Evolutionary conservation across 768 basidiomycete genomes (phyloP).

Genomic region (Suillus subalutaceus): DNA sequence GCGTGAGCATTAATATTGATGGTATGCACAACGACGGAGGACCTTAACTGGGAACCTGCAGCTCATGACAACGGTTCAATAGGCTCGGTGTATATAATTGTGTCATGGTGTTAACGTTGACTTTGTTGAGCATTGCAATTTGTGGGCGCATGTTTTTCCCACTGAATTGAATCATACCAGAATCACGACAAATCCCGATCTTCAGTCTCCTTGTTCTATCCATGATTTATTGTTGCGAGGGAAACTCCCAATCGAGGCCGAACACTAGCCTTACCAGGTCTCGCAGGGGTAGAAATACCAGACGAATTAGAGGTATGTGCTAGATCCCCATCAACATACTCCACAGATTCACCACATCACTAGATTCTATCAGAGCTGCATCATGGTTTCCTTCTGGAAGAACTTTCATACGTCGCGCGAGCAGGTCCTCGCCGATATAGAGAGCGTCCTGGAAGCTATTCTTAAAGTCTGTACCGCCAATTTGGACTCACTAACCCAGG

Average conservation of each 20-base stretch:
- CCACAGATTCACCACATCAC: neutral
- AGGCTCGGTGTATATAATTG: neutral
- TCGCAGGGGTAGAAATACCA: neutral
- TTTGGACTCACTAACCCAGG: neutral
- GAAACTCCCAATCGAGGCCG: neutral
- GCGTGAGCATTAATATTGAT: neutral
- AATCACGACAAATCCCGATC: neutral
- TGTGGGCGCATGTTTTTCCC: constrained; percentile 2
- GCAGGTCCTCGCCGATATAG: neutral
- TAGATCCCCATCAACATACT: neutral
- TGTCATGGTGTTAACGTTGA: neutral
- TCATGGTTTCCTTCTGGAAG: neutral
- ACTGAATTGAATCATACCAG: neutral
- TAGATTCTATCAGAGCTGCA: neutral
- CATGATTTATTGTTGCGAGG: neutral
- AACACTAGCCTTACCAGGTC: neutral
- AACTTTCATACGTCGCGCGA: neutral
- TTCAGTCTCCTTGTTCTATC: neutral
- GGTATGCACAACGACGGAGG: neutral
- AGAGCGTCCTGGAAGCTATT: neutral
- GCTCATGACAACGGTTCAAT: neutral
- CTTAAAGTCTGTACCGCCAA: neutral
- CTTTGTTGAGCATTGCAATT: neutral
- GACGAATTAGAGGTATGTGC: neutral
- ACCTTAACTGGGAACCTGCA: neutral